A percentile compares a stretch with the other conserved stretches of the same genome.
phyloP scores from a whole-genome alignment of 495 filamentous ascomycete genomes.

The Penicillium verhagenii region DNA sequence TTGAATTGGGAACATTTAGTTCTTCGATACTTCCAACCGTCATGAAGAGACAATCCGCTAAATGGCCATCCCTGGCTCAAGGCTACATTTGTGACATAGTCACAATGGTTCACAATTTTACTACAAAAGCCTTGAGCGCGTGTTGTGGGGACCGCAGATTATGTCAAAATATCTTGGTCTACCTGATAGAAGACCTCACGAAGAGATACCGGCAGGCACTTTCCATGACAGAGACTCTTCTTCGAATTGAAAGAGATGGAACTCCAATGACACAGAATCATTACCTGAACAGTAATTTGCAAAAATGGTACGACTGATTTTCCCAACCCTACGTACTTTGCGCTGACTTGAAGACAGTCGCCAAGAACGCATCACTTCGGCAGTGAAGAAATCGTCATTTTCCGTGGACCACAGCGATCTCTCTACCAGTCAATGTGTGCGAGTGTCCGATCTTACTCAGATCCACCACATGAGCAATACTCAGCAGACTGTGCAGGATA shows the following conservation, averaged over 20 bases:
- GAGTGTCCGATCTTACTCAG: background rate
- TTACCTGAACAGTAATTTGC: conserved; percentile 49
- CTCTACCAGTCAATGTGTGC: background rate
- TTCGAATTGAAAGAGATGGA: conserved; percentile 49
- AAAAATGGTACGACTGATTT: conserved; percentile 27
- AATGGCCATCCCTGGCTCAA: conserved; percentile 49
- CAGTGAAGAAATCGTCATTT: background rate
- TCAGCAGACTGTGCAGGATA: conserved; percentile 26
- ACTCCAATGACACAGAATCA: conserved; percentile 49
- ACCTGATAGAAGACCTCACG: conserved; percentile 40
- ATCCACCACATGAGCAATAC: background rate
- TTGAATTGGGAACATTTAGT: conserved; percentile 39
- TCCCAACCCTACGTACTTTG: background rate
- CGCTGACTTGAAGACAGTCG: background rate
- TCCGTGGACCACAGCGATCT: background rate
- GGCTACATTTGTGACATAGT: conserved; percentile 46
- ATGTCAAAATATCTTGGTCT: background rate
- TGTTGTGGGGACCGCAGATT: background rate
- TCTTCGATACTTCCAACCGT: conserved; percentile 37
- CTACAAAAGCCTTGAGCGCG: conserved; percentile 28
- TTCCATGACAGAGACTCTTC: conserved; percentile 45
- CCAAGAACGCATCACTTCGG: background rate
- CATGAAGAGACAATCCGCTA: conserved; percentile 54
- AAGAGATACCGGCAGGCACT: conserved; percentile 36
- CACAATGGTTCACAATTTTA: conserved; percentile 47